Percentiles rank a stretch among this genome's conserved stretches.
These are phyloP conservation scores for Ceratocystis colombiana DNA, from an alignment of 2,329 filamentous ascomycete genomes.

Conservation along the genomic window DNA sequence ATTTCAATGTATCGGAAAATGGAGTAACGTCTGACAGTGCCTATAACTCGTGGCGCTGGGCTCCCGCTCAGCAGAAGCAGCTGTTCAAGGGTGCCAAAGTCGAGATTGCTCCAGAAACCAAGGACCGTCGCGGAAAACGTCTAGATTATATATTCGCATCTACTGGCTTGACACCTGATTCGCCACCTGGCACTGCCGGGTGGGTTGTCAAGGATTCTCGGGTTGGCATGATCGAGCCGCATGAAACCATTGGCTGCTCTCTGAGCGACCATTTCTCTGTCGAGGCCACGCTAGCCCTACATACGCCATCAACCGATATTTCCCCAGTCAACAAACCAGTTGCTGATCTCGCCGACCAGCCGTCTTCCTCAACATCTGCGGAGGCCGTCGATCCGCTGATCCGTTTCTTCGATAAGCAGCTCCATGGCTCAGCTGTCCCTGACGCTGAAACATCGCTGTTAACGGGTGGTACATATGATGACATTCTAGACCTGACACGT, in stretches of 20 bases:
- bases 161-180: slow-evolving; percentile 35
- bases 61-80: slow-evolving; percentile 56
- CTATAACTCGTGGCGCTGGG: slow-evolving; percentile 92
- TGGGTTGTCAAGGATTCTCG: slow-evolving; percentile 64
- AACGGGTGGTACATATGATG: slow-evolving; percentile 39
- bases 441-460: slow-evolving; percentile 27
- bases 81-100: slow-evolving; percentile 45
- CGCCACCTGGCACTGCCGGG: slow-evolving; percentile 31
- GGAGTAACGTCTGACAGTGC: slow-evolving; percentile 78
- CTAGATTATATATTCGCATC: slow-evolving; percentile 90
- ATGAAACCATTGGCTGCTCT: slow-evolving; percentile 71
- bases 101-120: slow-evolving; percentile 53
- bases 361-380: slow-evolving; percentile 27
- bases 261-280: slow-evolving; percentile 93
- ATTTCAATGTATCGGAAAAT: slow-evolving; percentile 68
- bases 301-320: slow-evolving; percentile 31
- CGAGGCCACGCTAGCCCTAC: slow-evolving; percentile 59
- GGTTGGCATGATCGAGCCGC: slow-evolving; percentile 71
- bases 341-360: slow-evolving; percentile 22
- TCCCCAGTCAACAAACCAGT: slow-evolving; percentile 24
- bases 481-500: slow-evolving; percentile 61
- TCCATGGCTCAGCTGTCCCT: slow-evolving; percentile 29
- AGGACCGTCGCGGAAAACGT: slow-evolving; percentile 69
- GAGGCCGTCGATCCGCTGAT: slow-evolving; percentile 25
- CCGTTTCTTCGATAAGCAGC: slow-evolving; percentile 32